These are phyloP conservation scores for Fusarium bulbicola DNA, from an alignment of 2,329 filamentous ascomycete species.

Conservation along the genomic window DNA sequence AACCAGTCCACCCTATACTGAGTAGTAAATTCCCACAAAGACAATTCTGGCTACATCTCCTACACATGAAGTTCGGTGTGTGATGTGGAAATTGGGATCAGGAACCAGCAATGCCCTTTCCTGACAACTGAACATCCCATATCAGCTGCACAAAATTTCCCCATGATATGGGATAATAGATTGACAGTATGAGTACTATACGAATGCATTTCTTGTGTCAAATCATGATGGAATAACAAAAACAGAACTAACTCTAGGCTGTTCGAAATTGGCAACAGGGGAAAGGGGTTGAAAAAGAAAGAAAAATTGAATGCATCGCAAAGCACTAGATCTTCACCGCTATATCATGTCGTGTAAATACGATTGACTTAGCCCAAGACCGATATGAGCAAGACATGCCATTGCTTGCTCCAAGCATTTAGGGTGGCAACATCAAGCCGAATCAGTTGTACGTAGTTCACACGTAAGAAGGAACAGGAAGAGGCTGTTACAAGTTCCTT, in stretches of 20 bases:
- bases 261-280: not conserved
- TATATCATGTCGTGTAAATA: not conserved
- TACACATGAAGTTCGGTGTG: not conserved
- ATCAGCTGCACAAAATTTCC: not conserved
- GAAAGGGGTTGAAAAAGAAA: not conserved
- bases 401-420: not conserved
- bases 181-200: too few species aligned
- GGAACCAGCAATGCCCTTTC: not conserved
- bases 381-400: not conserved
- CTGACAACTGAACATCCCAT: not conserved
- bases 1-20: not conserved
- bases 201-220: not conserved
- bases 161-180: not conserved
- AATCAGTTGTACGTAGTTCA: not conserved
- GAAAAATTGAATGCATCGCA: not conserved
- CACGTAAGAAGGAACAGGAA: not conserved
- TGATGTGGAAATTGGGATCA: not conserved
- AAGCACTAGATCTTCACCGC: too few species aligned
- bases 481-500: not conserved
- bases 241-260: too few species aligned
- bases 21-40: not conserved
- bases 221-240: not conserved
- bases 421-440: not conserved
- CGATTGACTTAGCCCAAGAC: not conserved
- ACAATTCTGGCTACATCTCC: not conserved